Conservation (phyloP, 2,329 filamentous ascomycete genomes). For the Ophidiomyces ophidiicola region DNA sequence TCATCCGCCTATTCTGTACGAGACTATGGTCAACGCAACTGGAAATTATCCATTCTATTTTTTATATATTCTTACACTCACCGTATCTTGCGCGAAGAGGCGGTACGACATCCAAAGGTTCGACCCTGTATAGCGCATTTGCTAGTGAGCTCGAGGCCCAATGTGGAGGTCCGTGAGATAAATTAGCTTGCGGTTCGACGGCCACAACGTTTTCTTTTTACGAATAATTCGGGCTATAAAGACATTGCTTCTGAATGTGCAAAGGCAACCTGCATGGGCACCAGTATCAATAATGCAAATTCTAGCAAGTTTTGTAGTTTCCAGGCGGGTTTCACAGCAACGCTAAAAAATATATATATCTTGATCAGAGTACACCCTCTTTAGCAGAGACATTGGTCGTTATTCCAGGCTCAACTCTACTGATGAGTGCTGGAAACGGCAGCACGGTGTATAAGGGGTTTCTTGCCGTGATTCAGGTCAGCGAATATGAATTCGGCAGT, state of each 20-base stretch:
- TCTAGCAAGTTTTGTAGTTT: conserved; percentile 49
- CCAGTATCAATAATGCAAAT: conserved; percentile 43
- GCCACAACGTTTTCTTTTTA: conserved; percentile 19
- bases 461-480: conserved; percentile 49
- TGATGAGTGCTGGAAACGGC: conserved; percentile 40
- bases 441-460: conserved; percentile 43
- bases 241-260: conserved; percentile 45
- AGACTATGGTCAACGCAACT: conserved; percentile 50
- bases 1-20: conserved; percentile 47
- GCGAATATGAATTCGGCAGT: conserved; percentile 60
- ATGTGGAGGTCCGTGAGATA: conserved; percentile 49
- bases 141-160: conserved; percentile 49
- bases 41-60: conserved; percentile 36
- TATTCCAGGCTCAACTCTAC: conserved; percentile 53
- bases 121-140: conserved; percentile 46
- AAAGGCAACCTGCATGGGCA: conserved; percentile 44
- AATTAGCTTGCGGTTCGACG: conserved; percentile 43
- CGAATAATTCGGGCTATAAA: conserved; percentile 41
- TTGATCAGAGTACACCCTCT: conserved; percentile 48
- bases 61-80: conserved; percentile 49
- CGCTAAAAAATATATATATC: conserved; percentile 20
- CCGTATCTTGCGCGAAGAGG: conserved; percentile 54
- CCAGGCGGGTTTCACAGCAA: conserved; percentile 31
- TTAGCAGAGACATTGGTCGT: conserved; percentile 64
- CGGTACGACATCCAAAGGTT: conserved; percentile 53